Evolutionary conservation across 805 yeast species (phyloP).

Genomic region (Monosporozyma yasuniensis): DNA sequence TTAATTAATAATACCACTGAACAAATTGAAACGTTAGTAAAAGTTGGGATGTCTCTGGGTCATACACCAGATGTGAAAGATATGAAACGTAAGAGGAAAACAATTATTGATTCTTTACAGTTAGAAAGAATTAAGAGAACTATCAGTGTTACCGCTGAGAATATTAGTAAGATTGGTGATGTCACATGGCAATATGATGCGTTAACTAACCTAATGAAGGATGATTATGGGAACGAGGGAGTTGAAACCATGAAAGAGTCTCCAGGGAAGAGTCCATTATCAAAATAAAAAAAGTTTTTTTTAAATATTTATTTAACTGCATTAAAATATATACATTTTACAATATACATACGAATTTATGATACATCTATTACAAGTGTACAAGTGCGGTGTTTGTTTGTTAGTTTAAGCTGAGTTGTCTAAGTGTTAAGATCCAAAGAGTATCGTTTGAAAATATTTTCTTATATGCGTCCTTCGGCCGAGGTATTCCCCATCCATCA

Average conservation of each 20-base stretch:
- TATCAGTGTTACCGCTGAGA: slow-evolving; percentile 22
- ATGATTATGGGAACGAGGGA: slow-evolving; percentile 3
- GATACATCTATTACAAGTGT: too few relatives aligned
- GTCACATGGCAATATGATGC: slow-evolving; percentile 25
- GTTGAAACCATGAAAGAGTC: not conserved
- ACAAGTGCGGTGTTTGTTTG: too few relatives aligned
- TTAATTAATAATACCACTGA: slow-evolving; percentile 55
- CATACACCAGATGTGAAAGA: slow-evolving; percentile 49
- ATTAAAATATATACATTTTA: too few relatives aligned
- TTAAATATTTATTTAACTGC: too few relatives aligned
- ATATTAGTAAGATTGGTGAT: slow-evolving; percentile 12
- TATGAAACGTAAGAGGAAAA: slow-evolving; percentile 38
- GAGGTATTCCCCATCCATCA: too few relatives aligned
- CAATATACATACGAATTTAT: too few relatives aligned
- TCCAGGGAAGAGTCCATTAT: not conserved
- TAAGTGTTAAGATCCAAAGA: too few relatives aligned
- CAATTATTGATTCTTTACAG: slow-evolving; percentile 18
- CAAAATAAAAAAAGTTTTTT: too few relatives aligned
- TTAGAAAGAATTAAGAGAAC: slow-evolving; percentile 24
- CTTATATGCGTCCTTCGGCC: too few relatives aligned
- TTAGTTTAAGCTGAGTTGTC: too few relatives aligned
- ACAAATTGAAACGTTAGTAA: slow-evolving; percentile 70
- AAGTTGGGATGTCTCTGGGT: slow-evolving; percentile 90
- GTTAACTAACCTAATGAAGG: slow-evolving; percentile 10
- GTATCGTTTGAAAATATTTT: too few relatives aligned